Evolutionary conservation across 345 rosid genomes (phyloP).

Genomic region (Salix udensis): DNA sequence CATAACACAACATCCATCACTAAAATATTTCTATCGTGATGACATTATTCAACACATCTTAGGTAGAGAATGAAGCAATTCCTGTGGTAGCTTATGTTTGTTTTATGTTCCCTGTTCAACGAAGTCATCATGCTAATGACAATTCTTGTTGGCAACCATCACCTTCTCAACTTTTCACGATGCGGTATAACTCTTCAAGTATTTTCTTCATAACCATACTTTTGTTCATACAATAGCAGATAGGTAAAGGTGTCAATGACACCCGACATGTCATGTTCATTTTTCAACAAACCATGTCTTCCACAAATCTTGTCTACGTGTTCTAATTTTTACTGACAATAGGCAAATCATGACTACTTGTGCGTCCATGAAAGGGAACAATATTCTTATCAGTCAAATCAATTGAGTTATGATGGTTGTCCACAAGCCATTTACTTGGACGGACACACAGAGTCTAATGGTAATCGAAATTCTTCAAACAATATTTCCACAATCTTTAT

Average conservation of each 20-base stretch:
- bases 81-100: not conserved
- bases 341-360: not conserved
- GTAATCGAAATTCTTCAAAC: not conserved
- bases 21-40: not conserved
- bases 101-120: not conserved
- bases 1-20: not conserved
- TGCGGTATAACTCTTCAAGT: not conserved
- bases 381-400: not conserved
- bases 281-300: not conserved
- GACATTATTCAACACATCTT: not conserved
- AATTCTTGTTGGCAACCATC: not conserved
- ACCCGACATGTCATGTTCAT: not conserved
- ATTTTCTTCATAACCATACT: not conserved
- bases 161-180: not conserved
- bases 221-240: not conserved
- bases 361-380: not conserved
- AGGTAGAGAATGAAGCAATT: not conserved
- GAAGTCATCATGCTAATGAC: not conserved
- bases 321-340: slow-evolving; percentile 1
- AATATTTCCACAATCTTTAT: not conserved
- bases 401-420: not conserved
- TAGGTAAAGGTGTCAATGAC: not conserved
- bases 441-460: not conserved
- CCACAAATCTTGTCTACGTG: slow-evolving; percentile 7
- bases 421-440: not conserved